Base-by-base conservation (phyloP, 345 rosid species). In the Syzygium aromaticum region DNA sequence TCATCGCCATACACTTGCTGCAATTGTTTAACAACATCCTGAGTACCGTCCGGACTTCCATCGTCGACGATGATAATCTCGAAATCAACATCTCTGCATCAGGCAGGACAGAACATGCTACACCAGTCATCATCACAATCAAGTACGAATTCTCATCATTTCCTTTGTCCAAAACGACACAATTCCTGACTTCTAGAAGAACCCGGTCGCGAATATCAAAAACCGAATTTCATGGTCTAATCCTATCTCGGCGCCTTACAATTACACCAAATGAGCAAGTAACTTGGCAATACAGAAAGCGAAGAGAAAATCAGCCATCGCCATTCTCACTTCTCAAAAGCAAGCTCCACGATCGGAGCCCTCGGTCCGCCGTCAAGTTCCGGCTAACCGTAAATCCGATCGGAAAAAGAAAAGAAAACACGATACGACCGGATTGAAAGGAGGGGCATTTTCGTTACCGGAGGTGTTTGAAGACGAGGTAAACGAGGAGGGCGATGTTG, bases 11-110 rank as follows among this genome's bases (percentile, higher is more conserved):
- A 98, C 85, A 95, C 90, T 53, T 93, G 89, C 90, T 96, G 99
- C 86, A 98, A 90, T 77, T 98, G 97, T 87, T 91, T 94, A 40
- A 96, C 96, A 86, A 96, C 87, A 86, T 95, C 99, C 86, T 98
- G 99, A 46, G 99, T 97, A 59, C 97, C 99, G 88, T 96, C 99
- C 40, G 98, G 99, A 86, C 99, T 98, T 90, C 99, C 98, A 89
- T 96, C 99, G 87, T 98, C 99, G 89, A 98, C 99, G 80, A 98
- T 92, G 87, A 96, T 94, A 64, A 95, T 92, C 91, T 98, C 99
- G 86, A 95, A 96, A 87, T 98, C 95, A 51, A 94, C 94, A 92
- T 94, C 53, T 54, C 88, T 84, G 23, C 38, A 53, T 38, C 63
- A 4, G 53, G 77, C 64, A 57, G 61, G 33, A 56, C 19, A 85